Percentiles rank a stretch among this genome's conserved stretches.
Conservation (phyloP, 2,329 filamentous ascomycete species). For the Beauveria rudraprayagi region DNA sequence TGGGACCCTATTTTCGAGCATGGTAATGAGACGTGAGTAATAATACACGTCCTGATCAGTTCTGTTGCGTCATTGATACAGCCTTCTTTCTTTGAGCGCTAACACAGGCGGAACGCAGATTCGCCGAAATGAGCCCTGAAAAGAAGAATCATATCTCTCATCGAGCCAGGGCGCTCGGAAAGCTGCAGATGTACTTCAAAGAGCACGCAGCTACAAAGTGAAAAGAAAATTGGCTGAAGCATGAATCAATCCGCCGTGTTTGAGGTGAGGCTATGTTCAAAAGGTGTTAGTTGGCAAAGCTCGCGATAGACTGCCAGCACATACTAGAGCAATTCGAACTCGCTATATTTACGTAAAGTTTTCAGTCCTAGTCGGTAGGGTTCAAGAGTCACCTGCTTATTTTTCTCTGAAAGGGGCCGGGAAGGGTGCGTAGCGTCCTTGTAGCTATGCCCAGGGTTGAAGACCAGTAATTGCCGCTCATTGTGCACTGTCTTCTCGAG, state of each 20-base stretch:
- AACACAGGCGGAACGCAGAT: slow-evolving; percentile 33
- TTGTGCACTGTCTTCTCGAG: slow-evolving; percentile 63
- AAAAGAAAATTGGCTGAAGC: neutral
- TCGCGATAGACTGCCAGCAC: slow-evolving; percentile 19
- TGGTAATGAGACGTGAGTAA: slow-evolving; percentile 65
- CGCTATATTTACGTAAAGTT: slow-evolving; percentile 61
- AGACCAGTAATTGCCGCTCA: slow-evolving; percentile 65
- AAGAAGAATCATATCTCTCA: slow-evolving; percentile 93
- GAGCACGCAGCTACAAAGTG: slow-evolving; percentile 20
- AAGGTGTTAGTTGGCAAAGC: neutral
- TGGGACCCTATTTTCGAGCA: slow-evolving; percentile 98
- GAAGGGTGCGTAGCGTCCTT: slow-evolving; percentile 34
- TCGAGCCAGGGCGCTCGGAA: slow-evolving; percentile 75
- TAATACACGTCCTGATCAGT: neutral
- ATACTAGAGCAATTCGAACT: slow-evolving; percentile 74
- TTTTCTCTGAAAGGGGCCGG: neutral
- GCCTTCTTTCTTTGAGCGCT: neutral
- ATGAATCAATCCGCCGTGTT: neutral
- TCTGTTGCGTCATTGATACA: neutral
- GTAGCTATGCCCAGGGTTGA: slow-evolving; percentile 78
- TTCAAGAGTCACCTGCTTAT: slow-evolving; percentile 42
- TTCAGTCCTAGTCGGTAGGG: slow-evolving; percentile 63
- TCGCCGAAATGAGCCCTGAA: slow-evolving; percentile 87
- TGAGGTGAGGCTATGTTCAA: neutral
- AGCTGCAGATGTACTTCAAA: slow-evolving; percentile 75